Percentiles rank a stretch among this genome's conserved stretches.
These are phyloP conservation scores for Platanthera zijinensis DNA, from an alignment of 106 monocot genomes.

Conservation along the genomic window DNA sequence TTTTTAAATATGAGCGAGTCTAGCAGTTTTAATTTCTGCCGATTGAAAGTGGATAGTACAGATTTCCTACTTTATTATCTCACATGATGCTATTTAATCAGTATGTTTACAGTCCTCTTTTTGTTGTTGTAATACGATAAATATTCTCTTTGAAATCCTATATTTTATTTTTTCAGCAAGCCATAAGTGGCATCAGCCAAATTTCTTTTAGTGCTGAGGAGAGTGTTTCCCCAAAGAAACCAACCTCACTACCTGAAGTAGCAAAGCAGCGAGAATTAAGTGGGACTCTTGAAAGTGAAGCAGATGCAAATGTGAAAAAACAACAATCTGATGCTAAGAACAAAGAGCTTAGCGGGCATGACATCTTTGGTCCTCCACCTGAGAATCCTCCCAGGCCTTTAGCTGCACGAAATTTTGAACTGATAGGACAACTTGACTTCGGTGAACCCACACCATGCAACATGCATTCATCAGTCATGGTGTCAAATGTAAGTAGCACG, in stretches of 20 bases:
- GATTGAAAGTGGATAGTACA: not conserved
- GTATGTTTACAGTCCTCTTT: too few species aligned
- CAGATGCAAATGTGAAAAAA: constrained; percentile 44
- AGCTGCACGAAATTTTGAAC: constrained; percentile 42
- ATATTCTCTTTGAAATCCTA: not conserved
- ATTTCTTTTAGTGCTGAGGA: constrained; percentile 71
- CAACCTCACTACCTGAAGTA: constrained; percentile 48
- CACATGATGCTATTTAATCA: too few species aligned
- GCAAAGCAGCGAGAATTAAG: constrained; percentile 80
- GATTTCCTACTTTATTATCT: not conserved
- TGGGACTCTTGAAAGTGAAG: constrained; percentile 50
- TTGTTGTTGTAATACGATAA: not conserved
- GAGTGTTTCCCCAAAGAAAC: constrained; percentile 66
- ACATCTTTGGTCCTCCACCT: constrained; percentile 71
- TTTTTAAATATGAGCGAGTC: not conserved
- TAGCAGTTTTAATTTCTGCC: not conserved
- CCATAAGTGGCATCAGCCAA: constrained; percentile 45
- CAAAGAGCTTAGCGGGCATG: constrained; percentile 71
- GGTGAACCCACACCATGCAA: constrained; percentile 33
- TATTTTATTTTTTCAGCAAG: constrained; percentile 31
- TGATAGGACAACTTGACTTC: constrained; percentile 41
- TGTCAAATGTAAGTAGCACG: constrained; percentile 52
- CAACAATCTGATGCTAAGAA: constrained; percentile 47
- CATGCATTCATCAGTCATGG: constrained; percentile 57
- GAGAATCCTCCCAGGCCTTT: constrained; percentile 44